A percentile compares a stretch with the other conserved stretches of the same genome.
phyloP scores from a whole-genome alignment of 1,139 yeast genomes.

The Groenewaldozyma auringiensis region DNA sequence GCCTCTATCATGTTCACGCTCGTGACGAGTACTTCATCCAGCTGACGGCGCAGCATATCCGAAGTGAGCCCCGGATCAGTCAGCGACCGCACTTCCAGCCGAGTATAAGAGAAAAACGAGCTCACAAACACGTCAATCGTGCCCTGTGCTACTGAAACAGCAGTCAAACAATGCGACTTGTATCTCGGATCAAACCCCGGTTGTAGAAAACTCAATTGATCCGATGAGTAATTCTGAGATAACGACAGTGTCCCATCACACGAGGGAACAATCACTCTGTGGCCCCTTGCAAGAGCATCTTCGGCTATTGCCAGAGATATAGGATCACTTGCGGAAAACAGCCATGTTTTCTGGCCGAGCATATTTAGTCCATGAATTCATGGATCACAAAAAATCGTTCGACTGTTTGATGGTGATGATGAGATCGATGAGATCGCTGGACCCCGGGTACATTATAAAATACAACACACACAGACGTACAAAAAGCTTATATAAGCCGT shows the following conservation, averaged over 20 bases:
- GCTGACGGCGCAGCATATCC: constrained; percentile 24
- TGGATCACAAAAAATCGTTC: background rate
- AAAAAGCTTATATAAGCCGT: no score
- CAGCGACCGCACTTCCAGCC: constrained; percentile 23
- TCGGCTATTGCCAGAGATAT: constrained; percentile 13
- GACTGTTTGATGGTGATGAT: no score
- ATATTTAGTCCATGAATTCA: background rate
- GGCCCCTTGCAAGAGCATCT: constrained; percentile 14
- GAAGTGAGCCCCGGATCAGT: constrained; percentile 27
- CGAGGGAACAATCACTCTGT: constrained; percentile 15
- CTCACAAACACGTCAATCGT: constrained; percentile 26
- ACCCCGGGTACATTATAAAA: no score
- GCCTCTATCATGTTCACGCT: constrained; percentile 28
- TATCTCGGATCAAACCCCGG: constrained; percentile 19
- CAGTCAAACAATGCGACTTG: constrained; percentile 25
- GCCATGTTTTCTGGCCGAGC: background rate
- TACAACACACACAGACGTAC: no score
- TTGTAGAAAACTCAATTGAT: background rate
- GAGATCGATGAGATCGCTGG: no score
- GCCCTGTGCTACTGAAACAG: constrained; percentile 21
- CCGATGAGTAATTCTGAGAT: background rate
- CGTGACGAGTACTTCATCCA: constrained; percentile 25
- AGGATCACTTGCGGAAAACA: background rate
- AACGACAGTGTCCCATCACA: background rate
- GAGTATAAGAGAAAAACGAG: constrained; percentile 18